These are phyloP conservation scores for Rhizopus arrhizus DNA, from an alignment of 371 early-diverging fungal genomes.

Conservation along the genomic window DNA sequence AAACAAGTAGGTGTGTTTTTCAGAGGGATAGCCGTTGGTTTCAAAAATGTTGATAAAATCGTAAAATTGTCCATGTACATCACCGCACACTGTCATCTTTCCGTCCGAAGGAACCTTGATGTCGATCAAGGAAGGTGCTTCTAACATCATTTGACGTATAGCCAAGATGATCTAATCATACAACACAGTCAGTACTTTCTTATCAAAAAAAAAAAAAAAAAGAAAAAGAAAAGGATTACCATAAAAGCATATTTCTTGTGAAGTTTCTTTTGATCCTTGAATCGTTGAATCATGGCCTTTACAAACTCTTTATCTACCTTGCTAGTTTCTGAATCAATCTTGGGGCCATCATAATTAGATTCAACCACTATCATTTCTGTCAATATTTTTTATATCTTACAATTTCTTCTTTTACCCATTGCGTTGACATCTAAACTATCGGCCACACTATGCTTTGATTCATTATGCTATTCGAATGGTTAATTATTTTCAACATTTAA, in stretches of 20 bases:
- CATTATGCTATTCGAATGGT: constrained; percentile 39
- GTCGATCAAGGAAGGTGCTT: constrained; percentile 82
- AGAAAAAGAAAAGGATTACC: constrained; percentile 29
- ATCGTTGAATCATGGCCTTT: constrained; percentile 72
- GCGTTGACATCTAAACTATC: constrained; percentile 50
- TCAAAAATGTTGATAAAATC: constrained; percentile 95
- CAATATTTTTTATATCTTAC: background rate
- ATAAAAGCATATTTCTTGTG: constrained; percentile 86
- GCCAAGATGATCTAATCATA: constrained; percentile 70
- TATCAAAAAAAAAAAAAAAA: too few relatives aligned
- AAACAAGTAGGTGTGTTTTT: constrained; percentile 85
- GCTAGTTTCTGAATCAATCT: constrained; percentile 56
- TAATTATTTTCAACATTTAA: constrained; percentile 6
- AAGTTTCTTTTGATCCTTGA: constrained; percentile 88
- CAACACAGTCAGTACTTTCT: too few relatives aligned
- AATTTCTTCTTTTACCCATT: constrained; percentile 41
- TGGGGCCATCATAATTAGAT: constrained; percentile 66
- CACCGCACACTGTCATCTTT: constrained; percentile 94
- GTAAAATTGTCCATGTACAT: constrained; percentile 99
- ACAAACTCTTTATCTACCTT: constrained; percentile 80
- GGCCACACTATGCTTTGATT: constrained; percentile 47
- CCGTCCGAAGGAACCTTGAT: constrained; percentile 74
- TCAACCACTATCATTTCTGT: constrained; percentile 60
- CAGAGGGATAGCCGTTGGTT: constrained; percentile 85
- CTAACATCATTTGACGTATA: constrained; percentile 69